Evolutionary conservation across 192 early-diverging fungal species (phyloP).

Genomic region (Glomus cerebriforme): DNA sequence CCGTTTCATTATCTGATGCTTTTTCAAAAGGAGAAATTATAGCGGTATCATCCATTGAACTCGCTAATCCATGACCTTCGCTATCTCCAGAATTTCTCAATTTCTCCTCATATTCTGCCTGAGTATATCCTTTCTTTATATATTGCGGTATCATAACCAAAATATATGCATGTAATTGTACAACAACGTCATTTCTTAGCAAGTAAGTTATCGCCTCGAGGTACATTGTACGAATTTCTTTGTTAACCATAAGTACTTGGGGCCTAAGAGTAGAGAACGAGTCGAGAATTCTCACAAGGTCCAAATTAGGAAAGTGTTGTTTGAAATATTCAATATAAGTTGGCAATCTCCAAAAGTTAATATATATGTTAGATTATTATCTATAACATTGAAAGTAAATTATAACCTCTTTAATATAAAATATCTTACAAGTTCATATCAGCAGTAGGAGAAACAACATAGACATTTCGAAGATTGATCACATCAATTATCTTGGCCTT

Average conservation of each 20-base stretch:
- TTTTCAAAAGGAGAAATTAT: slow-evolving; percentile 46
- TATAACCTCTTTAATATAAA: background rate
- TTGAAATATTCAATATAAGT: slow-evolving; percentile 38
- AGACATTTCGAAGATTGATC: slow-evolving; percentile 73
- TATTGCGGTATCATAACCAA: slow-evolving; percentile 63
- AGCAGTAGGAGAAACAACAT: slow-evolving; percentile 72
- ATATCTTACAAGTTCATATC: slow-evolving; percentile 56
- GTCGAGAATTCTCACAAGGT: slow-evolving; percentile 49
- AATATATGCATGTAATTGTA: slow-evolving; percentile 83
- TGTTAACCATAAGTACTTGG: slow-evolving; percentile 51
- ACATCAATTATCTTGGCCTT: slow-evolving; percentile 90
- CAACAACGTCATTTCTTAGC: slow-evolving; percentile 72
- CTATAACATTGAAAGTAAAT: slow-evolving; percentile 4
- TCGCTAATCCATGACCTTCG: slow-evolving; percentile 33
- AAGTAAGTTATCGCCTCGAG: slow-evolving; percentile 84
- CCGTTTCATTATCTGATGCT: slow-evolving; percentile 50
- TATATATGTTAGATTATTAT: slow-evolving; percentile 27
- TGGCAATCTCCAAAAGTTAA: slow-evolving; percentile 30
- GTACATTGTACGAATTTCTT: slow-evolving; percentile 66
- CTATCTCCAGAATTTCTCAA: slow-evolving; percentile 22
- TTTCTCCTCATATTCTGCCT: slow-evolving; percentile 41
- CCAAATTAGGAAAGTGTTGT: background rate
- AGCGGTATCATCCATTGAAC: slow-evolving; percentile 33
- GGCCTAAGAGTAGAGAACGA: slow-evolving; percentile 64
- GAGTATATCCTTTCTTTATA: slow-evolving; percentile 47